Conservation (phyloP, 129 eudicot species). For the Arctium minus region DNA sequence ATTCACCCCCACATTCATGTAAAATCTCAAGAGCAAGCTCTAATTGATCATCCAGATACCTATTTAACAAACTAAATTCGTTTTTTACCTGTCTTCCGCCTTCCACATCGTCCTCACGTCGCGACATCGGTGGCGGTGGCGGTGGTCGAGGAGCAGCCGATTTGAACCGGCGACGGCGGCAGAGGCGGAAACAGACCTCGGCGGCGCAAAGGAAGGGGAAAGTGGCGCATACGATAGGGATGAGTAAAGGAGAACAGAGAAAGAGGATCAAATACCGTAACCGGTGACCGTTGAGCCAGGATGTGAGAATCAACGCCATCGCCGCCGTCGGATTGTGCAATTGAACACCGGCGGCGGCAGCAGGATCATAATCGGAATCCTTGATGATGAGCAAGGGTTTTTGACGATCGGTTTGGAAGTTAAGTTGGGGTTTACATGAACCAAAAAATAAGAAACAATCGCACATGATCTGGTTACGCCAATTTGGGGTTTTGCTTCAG, state of each 20-base stretch:
- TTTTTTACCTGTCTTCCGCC: constrained; percentile 18
- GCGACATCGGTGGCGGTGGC: neutral
- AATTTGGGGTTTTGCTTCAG: constrained; percentile 22
- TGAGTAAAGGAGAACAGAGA: constrained; percentile 48
- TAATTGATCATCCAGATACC: constrained; percentile 64
- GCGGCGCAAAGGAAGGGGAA: constrained; percentile 42
- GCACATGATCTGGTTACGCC: constrained; percentile 16
- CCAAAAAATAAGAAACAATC: constrained; percentile 20
- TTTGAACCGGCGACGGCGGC: constrained; percentile 26
- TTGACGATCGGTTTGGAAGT: constrained; percentile 12
- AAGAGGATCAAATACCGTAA: constrained; percentile 35
- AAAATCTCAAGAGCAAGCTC: constrained; percentile 41
- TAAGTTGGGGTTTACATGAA: neutral
- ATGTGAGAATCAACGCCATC: constrained; percentile 27
- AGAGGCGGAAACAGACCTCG: constrained; percentile 27
- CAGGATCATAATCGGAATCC: constrained; percentile 15
- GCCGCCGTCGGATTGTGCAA: constrained; percentile 28
- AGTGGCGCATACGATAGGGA: constrained; percentile 38
- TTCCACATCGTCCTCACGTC: constrained; percentile 11
- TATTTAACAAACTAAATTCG: constrained; percentile 39
- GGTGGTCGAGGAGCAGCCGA: constrained; percentile 7
- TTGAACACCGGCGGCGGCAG: constrained; percentile 10
- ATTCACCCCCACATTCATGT: constrained; percentile 40
- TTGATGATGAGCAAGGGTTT: constrained; percentile 14
- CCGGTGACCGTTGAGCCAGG: constrained; percentile 45